Evolutionary conservation across 2,329 filamentous ascomycete genomes (phyloP), one percentile per base, ranked within the genome.

Genomic region (Fusarium sp.): DNA sequence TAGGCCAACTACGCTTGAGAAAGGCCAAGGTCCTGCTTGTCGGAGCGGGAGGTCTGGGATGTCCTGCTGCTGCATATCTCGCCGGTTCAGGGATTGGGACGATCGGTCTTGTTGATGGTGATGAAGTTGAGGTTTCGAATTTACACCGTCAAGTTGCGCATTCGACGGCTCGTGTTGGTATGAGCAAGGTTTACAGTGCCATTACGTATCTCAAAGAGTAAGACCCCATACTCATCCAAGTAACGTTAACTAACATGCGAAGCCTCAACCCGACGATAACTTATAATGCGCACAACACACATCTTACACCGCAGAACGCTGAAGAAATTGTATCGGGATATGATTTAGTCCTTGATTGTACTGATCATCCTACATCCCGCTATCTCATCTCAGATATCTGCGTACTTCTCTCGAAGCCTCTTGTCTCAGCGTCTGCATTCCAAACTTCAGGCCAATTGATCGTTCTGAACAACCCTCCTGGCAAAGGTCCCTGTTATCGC

Each of bases 371-470:
- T 0, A 92, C 93, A 3, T 93, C 94, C 0, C 93, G 96, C 46
- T 98, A 99, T 80, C 88, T 98, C 49, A 93, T 98, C 72, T 97
- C 94, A 0, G 96, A 99, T 79, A 89, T 93, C 21, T 97, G 94
- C 75, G 92, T 98, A 15, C 85, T 97, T 8, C 86, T 95, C 2
- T 83, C 87, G 5, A 96, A 94, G 78, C 91, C 94, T 0, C 88
- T 99, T 21, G 89, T 98, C 18, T 97, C 94, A 7, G 96, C 95
- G 3, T 97, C 95, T 1, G 95, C 96, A 0, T 87, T 98, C 29
- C 91, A 94, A 23, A 94, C 92, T 0, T 95, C 97, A 63, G 96
- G 96, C 4, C 95, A 98, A 82, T 87, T 98, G 7, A 93, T 97
- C 75, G 89, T 97, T 1, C 87, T 98, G 57, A 98, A 98, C 81